Evolutionary conservation across 2,329 filamentous ascomycete species (phyloP), one percentile per base, ranked within the genome.

Genomic region (Arthrinium puccinioides): DNA sequence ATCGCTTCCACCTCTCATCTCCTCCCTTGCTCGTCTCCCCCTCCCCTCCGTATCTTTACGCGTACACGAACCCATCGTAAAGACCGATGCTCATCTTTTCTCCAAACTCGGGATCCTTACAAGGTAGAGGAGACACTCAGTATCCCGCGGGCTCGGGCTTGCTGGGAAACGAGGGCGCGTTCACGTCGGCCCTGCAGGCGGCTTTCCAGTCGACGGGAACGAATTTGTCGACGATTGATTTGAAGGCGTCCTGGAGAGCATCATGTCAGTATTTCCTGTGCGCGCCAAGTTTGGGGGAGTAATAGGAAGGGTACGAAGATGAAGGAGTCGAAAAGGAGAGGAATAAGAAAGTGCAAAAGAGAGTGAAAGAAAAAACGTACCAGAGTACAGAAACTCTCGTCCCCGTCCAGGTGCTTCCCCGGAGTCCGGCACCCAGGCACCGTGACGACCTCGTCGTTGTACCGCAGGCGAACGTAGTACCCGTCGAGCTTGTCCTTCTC

Each of bases 351-450:
- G 11, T 18, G 15, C 4, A n/a, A n/a, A n/a, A n/a, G n/a, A n/a
- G n/a, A n/a, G n/a, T n/a, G n/a, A n/a, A n/a, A 18, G 31, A 61
- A 75, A 60, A 66, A 85, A 61, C 76, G 60, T 67, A 85, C 81
- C 51, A 98, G 62, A 0, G 90, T 97, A 63, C 92, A 98, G 53
- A 97, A 90, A 19, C 79, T 85, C 49, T 88, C 82, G 49, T 97
- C 85, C 1, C 87, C 87, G 1, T 86, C 76, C 3, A 95, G 70
- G 61, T 98, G 92, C 43, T 89, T 94, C 6, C 87, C 87, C 0
- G 70, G 61, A 9, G 72, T 62, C 47, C 74, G 79, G 60, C 92
- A 98, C 3, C 87, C 89, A 0, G 90, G 90, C 14, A 98, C 72
- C 11, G 72, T 77, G 54, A 97, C 77, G 4, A 87, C 76, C 37